These are phyloP conservation scores for Phlebopus sp. DNA, from an alignment of 1,284 basidiomycete species.

Conservation along the genomic window DNA sequence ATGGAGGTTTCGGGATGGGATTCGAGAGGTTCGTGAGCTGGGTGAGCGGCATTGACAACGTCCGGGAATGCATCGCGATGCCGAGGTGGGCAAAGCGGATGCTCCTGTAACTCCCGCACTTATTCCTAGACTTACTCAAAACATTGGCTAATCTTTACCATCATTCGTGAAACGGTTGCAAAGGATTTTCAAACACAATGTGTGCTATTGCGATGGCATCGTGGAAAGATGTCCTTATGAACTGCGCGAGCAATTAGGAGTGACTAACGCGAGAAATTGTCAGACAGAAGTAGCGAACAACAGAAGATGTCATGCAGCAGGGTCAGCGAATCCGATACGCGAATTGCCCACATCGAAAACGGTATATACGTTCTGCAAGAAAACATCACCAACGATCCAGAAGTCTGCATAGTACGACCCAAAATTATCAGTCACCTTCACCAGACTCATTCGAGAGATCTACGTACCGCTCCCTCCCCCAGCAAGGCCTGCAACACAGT, in stretches of 20 bases:
- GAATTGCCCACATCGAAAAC: constrained; percentile 26
- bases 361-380: constrained; percentile 29
- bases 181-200: no score
- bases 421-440: constrained; percentile 1
- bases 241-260: background rate
- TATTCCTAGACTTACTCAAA: background rate
- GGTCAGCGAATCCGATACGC: constrained; percentile 31
- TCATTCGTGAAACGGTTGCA: no score
- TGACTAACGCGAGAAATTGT: no score
- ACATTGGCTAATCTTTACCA: background rate
- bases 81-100: constrained; percentile 85
- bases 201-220: background rate
- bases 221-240: background rate
- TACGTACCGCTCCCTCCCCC: constrained; percentile 25
- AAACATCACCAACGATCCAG: constrained; percentile 32
- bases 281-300: no score
- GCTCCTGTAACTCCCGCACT: constrained; percentile 44
- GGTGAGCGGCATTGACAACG: constrained; percentile 80
- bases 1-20: constrained; percentile 92
- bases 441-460: background rate
- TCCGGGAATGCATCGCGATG: constrained; percentile 87
- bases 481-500: constrained; percentile 28
- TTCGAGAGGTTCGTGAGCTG: constrained; percentile 86
- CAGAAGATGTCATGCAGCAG: constrained; percentile 16
- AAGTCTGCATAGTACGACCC: constrained; percentile 15